A percentile compares a stretch with the other conserved stretches of the same genome.
Conservation (phyloP, 768 basidiomycete genomes). For the Lepiota brunneoincarnata region DNA sequence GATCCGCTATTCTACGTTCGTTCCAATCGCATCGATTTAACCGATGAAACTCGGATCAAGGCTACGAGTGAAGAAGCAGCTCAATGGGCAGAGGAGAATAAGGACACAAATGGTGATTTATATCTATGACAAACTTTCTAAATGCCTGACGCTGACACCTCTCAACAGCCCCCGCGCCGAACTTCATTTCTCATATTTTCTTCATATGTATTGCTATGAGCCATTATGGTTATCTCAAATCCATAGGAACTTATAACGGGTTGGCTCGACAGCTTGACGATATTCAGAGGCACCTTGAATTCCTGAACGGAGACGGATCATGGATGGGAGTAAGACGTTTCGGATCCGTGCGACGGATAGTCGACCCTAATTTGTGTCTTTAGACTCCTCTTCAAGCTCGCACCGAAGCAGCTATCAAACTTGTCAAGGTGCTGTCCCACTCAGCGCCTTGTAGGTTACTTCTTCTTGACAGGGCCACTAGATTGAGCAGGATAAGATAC, state of each 20-base stretch:
- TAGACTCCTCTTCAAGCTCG: constrained; percentile 75
- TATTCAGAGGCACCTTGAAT: constrained; percentile 72
- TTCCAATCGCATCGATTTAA: constrained; percentile 69
- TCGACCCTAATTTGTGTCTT: constrained; percentile 1
- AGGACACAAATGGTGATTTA: constrained; percentile 38
- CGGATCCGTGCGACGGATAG: neutral
- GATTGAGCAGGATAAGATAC: constrained; percentile 68
- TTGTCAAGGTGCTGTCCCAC: constrained; percentile 57
- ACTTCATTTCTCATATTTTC: constrained; percentile 96
- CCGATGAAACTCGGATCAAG: constrained; percentile 91
- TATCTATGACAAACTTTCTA: neutral
- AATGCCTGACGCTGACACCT: neutral
- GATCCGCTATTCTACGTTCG: constrained; percentile 79
- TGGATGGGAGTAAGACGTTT: constrained; percentile 71
- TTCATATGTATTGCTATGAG: constrained; percentile 84
- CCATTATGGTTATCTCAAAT: constrained; percentile 85
- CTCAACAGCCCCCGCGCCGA: constrained; percentile 57
- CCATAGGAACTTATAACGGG: constrained; percentile 73
- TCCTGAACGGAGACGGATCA: constrained; percentile 69
- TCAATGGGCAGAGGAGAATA: constrained; percentile 60
- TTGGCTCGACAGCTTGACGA: constrained; percentile 75
- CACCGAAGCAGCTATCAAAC: constrained; percentile 72
- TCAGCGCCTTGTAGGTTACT: neutral
- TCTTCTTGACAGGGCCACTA: constrained; percentile 22
- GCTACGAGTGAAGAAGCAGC: constrained; percentile 86